Percentiles rank a stretch among this genome's conserved stretches.
Evolutionary conservation across 2,329 filamentous ascomycete species (phyloP).

Genomic region (Talaromyces sp.): DNA sequence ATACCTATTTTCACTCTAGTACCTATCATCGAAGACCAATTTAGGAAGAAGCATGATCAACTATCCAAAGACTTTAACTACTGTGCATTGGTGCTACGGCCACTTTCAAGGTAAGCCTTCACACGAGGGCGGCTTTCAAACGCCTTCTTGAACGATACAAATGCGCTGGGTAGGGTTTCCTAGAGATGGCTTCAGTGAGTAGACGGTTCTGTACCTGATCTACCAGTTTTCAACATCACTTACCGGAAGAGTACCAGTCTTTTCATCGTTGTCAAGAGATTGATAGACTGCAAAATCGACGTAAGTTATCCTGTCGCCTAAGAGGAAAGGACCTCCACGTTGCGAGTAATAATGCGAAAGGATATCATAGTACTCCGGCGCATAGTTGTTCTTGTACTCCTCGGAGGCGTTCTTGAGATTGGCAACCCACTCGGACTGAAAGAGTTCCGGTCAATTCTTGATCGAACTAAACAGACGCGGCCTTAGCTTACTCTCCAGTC

Average conservation of each 20-base stretch:
- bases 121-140: background rate
- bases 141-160: background rate
- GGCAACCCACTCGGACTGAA: background rate
- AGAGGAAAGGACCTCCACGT: background rate
- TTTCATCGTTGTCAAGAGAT: conserved; percentile 1
- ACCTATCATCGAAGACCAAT: too few relatives aligned
- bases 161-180: background rate
- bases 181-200: background rate
- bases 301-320: conserved; percentile 4
- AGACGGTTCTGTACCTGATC: background rate
- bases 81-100: background rate
- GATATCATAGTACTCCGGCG: background rate
- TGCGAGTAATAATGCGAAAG: conserved; percentile 3
- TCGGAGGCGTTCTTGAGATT: background rate
- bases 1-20: background rate
- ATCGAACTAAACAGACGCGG: background rate
- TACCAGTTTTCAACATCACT: background rate
- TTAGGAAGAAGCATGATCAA: too few relatives aligned
- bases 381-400: background rate
- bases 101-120: conserved; percentile 1
- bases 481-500: conserved; percentile 2
- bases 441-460: background rate
- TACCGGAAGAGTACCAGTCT: conserved; percentile 1
- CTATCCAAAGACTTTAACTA: background rate
- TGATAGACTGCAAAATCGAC: conserved; percentile 9